Evolutionary conservation across 306 rosid species (phyloP).

Genomic region (Dicorynia guianensis): DNA sequence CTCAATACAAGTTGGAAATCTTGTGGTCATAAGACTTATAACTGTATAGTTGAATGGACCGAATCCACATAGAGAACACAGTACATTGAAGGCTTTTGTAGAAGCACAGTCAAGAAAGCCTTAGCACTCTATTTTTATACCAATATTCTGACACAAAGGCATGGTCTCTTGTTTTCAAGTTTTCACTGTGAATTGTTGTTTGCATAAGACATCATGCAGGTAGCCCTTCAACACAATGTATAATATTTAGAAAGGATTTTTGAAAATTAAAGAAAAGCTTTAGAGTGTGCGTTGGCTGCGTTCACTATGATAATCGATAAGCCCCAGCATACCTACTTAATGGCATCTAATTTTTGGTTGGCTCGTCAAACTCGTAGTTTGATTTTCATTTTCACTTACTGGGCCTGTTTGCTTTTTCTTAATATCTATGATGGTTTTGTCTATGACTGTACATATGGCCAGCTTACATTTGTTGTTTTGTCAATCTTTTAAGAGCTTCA

Average conservation of each 20-base stretch:
- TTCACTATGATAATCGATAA: too few relatives aligned
- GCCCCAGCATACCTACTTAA: neutral
- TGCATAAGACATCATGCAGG: neutral
- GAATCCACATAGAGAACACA: neutral
- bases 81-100: neutral
- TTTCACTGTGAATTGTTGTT: neutral
- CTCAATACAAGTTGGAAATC: neutral
- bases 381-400: neutral
- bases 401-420: neutral
- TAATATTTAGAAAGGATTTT: neutral
- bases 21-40: neutral
- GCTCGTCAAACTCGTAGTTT: neutral
- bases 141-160: neutral
- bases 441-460: neutral
- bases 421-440: neutral
- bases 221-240: neutral
- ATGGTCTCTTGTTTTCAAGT: neutral
- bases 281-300: neutral
- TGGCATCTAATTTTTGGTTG: neutral
- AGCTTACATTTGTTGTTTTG: neutral
- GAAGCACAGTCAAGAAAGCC: neutral
- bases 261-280: neutral
- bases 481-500: neutral
- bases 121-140: neutral
- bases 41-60: neutral